A percentile compares a stretch with the other conserved stretches of the same genome.
phyloP scores from a whole-genome alignment of 225 moss, liverwort and hornwort genomes.

The Asterella californica region DNA sequence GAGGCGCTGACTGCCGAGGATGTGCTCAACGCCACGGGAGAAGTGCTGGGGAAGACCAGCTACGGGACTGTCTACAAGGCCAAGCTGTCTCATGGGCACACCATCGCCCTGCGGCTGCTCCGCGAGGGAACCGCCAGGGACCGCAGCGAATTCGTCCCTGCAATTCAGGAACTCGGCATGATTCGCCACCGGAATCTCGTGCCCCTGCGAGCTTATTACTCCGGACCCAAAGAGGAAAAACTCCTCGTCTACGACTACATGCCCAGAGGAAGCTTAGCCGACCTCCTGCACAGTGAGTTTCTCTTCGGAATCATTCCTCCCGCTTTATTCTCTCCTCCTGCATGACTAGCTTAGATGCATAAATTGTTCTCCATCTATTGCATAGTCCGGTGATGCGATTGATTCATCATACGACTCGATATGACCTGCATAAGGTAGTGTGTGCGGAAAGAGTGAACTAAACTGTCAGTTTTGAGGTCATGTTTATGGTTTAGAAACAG shows the following conservation, averaged over 20 bases:
- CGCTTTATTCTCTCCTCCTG: background rate
- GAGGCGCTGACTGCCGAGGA: slow-evolving; percentile 77
- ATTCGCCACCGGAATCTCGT: slow-evolving; percentile 85
- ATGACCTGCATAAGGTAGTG: too few relatives aligned
- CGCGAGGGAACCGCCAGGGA: slow-evolving; percentile 83
- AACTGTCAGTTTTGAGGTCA: too few relatives aligned
- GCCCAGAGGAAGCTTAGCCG: slow-evolving; percentile 85
- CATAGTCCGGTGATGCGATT: too few relatives aligned
- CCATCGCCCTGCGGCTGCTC: slow-evolving; percentile 73
- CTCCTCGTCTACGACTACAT: slow-evolving; percentile 91
- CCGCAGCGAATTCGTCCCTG: slow-evolving; percentile 71
- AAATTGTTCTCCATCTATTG: too few relatives aligned
- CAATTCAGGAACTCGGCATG: slow-evolving; percentile 69
- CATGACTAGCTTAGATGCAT: background rate
- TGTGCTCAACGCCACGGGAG: slow-evolving; percentile 79
- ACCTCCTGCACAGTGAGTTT: slow-evolving; percentile 70
- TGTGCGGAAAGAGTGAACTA: too few relatives aligned
- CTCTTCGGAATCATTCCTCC: background rate
- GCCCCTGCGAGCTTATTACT: slow-evolving; percentile 77
- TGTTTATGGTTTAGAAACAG: too few relatives aligned
- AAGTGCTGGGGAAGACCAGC: slow-evolving; percentile 85
- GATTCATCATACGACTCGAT: too few relatives aligned
- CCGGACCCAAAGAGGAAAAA: slow-evolving; percentile 96
- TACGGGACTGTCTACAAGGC: slow-evolving; percentile 95
- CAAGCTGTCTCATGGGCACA: slow-evolving; percentile 68